Base-by-base conservation (phyloP, 2,329 filamentous ascomycete genomes). In the Phoma sp. region DNA sequence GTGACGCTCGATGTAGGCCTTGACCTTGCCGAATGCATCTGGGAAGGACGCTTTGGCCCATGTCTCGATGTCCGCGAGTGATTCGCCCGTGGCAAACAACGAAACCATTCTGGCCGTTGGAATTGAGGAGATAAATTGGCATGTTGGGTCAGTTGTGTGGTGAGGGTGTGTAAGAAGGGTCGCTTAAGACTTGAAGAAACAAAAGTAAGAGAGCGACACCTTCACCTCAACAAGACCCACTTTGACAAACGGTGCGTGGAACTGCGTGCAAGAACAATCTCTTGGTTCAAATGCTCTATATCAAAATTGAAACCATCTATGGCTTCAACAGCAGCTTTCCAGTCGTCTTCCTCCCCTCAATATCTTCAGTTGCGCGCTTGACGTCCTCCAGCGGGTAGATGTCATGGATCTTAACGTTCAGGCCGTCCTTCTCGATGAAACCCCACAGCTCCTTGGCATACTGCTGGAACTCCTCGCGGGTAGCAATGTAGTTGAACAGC, bases 311-410 rank as follows among this genome's bases (percentile, higher is more conserved):
- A 5, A 9, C 11, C 12, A 5, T 34, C 28, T 66, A 87, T 39
- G 86, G 83, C 77, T 87, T 87, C 67, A 96, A 74, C 50, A 97
- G 73, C 58, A 96, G 75, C 80, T 96, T 96, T 15, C 93, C 93
- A 10, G 86, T 91, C 2, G 91, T 95, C 80, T 88, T 91, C 65
- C 92, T 82, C 34, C 90, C 84, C 76, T 96, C 90, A 37, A 97
- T 81, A 73, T 96, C 81, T 42, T 78, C 75, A 59, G 96, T 92
- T 11, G 91, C 92, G 64, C 84, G 80, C 29, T 81, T 85, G 28
- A 89, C 85, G 37, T 96, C 87, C 65, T 85, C 83, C 33, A 96
- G 78, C 5, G 88, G 84, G 73, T 96, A 96, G 0, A 87, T 78
- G 59, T 92, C 85, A 72, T 96, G 90, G 25, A 96, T 84, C 56